phyloP scores from a whole-genome alignment of 2,329 filamentous ascomycete genomes.

The Colletotrichum neosansevieriae region DNA sequence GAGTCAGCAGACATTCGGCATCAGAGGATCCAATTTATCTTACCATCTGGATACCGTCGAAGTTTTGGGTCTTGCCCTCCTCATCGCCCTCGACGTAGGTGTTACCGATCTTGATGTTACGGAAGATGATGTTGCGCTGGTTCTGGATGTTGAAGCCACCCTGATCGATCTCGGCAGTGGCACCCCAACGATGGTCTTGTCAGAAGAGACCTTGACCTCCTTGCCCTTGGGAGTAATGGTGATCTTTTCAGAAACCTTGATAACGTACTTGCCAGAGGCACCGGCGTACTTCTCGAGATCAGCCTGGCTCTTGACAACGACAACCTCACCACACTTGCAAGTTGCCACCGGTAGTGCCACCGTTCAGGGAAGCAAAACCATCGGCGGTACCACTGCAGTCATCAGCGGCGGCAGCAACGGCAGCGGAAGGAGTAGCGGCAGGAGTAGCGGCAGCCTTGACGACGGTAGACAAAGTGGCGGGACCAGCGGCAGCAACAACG shows the following conservation, averaged over 20 bases:
- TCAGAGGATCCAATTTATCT: not conserved
- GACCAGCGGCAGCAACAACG: conserved; percentile 1
- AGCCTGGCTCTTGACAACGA: conserved; percentile 41
- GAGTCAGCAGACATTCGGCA: accelerated
- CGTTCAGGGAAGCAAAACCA: conserved; percentile 44
- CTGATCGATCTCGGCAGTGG: conserved; percentile 43
- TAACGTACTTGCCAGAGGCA: conserved; percentile 42
- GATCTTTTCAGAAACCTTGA: conserved; percentile 44
- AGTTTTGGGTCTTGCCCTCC: conserved; percentile 44
- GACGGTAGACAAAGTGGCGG: not conserved
- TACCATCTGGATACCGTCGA: conserved; percentile 45
- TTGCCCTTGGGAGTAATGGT: conserved; percentile 43
- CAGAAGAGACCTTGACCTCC: conserved; percentile 40
- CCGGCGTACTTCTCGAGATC: conserved; percentile 44
- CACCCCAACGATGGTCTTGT: conserved; percentile 46
- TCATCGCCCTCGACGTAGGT: conserved; percentile 38
- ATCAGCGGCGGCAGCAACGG: conserved; percentile 5
- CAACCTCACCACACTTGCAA: conserved; percentile 42
- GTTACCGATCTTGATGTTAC: conserved; percentile 43
- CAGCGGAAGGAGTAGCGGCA: conserved; percentile 12
- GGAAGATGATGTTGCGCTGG: conserved; percentile 44
- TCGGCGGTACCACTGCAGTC: conserved; percentile 37
- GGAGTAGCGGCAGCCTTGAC: conserved; percentile 26
- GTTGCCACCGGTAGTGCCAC: conserved; percentile 44
- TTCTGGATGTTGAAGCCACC: conserved; percentile 43